These are phyloP conservation scores for Francoa sonchifolia DNA, from an alignment of 441 rosid genomes.

Conservation along the genomic window DNA sequence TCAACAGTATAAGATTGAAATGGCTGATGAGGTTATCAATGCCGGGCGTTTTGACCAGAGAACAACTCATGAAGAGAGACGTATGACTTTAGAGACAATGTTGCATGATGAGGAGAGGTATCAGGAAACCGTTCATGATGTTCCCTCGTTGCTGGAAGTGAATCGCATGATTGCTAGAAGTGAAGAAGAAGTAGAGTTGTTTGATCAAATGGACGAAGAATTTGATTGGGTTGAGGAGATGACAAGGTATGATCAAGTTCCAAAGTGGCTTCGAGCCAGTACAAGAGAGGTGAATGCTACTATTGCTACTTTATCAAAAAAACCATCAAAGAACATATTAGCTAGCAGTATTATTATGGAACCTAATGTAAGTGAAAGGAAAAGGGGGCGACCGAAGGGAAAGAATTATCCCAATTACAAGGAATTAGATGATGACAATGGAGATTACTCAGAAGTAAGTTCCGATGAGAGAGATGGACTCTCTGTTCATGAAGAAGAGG, in stretches of 20 bases:
- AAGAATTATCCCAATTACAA: conserved; percentile 83
- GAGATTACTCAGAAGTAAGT: conserved; percentile 83
- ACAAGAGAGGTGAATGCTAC: conserved; percentile 68
- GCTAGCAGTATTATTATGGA: conserved; percentile 36
- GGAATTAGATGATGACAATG: conserved; percentile 89
- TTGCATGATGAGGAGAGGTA: conserved; percentile 98
- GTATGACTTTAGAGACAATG: conserved; percentile 91
- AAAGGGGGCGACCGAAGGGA: conserved; percentile 89
- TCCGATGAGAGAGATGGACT: conserved; percentile 77
- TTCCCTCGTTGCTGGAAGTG: conserved; percentile 90
- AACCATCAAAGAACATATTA: conserved; percentile 67
- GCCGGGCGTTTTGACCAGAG: conserved; percentile 99
- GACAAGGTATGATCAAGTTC: conserved; percentile 84
- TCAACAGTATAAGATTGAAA: conserved; percentile 99
- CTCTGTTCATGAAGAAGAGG: conserved; percentile 85
- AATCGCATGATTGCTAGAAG: conserved; percentile 98
- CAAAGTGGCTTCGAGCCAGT: conserved; percentile 92
- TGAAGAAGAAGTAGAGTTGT: conserved; percentile 85
- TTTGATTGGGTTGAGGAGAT: conserved; percentile 89
- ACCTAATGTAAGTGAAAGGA: conserved; percentile 59
- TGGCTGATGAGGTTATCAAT: conserved; percentile 99
- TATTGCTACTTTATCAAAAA: conserved; percentile 74
- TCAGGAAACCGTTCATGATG: conserved; percentile 94
- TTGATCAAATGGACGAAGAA: conserved; percentile 99
- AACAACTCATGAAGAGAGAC: conserved; percentile 99